phyloP scores from a whole-genome alignment of 192 early-diverging fungal species.

The Mortierella claussenii region DNA sequence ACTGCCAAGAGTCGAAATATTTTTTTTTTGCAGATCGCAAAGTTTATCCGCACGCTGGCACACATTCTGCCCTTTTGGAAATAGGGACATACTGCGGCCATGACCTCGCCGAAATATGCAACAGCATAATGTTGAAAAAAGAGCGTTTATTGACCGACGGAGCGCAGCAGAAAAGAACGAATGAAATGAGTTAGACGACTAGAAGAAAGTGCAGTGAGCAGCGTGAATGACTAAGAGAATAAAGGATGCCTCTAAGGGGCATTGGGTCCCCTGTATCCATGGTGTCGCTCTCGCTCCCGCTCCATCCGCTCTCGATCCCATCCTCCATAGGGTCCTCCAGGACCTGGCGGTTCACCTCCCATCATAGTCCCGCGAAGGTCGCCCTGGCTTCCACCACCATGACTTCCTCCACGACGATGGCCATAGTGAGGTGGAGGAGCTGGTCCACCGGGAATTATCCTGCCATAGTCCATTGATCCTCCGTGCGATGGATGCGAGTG shows the following conservation, averaged over 20 bases:
- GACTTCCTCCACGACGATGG: slow-evolving; percentile 45
- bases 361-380: slow-evolving; percentile 40
- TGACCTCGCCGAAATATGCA: too few relatives aligned
- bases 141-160: too few relatives aligned
- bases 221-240: too few relatives aligned
- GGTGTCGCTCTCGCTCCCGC: slow-evolving; percentile 43
- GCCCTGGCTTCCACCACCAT: slow-evolving; percentile 42
- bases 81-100: too few relatives aligned
- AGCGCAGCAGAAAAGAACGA: too few relatives aligned
- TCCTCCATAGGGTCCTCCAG: slow-evolving; percentile 29
- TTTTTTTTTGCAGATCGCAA: too few relatives aligned
- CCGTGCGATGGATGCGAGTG: slow-evolving; percentile 47
- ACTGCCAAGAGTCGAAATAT: too few relatives aligned
- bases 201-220: neutral
- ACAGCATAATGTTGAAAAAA: too few relatives aligned
- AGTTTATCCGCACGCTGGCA: too few relatives aligned
- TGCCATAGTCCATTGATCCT: slow-evolving; percentile 50
- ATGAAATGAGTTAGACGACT: too few relatives aligned
- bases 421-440: slow-evolving; percentile 31
- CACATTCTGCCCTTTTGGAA: too few relatives aligned
- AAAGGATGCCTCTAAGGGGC: slow-evolving; percentile 26
- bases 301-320: slow-evolving; percentile 52
- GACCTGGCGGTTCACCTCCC: slow-evolving; percentile 26
- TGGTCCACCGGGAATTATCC: slow-evolving; percentile 48
- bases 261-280: slow-evolving; percentile 35